A percentile compares a stretch with the other conserved stretches of the same genome.
Conservation (phyloP, 495 filamentous ascomycete species). For the Xylaria curta region DNA sequence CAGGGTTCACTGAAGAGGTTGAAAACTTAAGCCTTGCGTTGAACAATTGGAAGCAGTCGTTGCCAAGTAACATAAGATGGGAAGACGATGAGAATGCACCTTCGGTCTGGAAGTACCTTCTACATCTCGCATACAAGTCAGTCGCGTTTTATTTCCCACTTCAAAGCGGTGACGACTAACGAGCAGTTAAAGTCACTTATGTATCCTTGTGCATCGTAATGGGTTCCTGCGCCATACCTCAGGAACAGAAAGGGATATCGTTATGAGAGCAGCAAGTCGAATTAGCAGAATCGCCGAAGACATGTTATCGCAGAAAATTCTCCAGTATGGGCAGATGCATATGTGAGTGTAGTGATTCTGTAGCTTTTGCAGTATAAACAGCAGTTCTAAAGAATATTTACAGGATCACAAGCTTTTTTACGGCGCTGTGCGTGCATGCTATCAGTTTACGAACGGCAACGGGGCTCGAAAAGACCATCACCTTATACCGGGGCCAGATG, state of each 20-base stretch:
- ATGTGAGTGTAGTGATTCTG: neutral
- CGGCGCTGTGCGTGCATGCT: neutral
- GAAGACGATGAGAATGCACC: neutral
- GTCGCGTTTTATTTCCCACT: neutral
- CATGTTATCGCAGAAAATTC: neutral
- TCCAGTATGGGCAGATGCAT: neutral
- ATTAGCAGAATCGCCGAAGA: constrained; percentile 5
- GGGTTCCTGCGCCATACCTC: neutral
- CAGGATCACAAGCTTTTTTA: constrained; percentile 2
- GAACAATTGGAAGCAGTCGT: neutral
- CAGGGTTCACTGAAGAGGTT: neutral
- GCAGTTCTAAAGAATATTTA: neutral
- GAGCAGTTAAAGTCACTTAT: neutral
- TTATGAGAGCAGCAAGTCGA: neutral
- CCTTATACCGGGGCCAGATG: neutral
- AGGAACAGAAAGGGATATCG: neutral
- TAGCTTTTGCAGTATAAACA: neutral
- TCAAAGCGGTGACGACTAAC: neutral
- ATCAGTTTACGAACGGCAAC: constrained; percentile 2
- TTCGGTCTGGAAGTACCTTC: neutral
- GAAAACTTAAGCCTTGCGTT: constrained; percentile 1
- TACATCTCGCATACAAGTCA: neutral
- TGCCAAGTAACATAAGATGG: neutral
- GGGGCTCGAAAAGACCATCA: neutral
- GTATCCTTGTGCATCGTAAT: neutral